Evolutionary conservation across 2,329 filamentous ascomycete genomes (phyloP).

Genomic region (Verticillium albo-atrum): DNA sequence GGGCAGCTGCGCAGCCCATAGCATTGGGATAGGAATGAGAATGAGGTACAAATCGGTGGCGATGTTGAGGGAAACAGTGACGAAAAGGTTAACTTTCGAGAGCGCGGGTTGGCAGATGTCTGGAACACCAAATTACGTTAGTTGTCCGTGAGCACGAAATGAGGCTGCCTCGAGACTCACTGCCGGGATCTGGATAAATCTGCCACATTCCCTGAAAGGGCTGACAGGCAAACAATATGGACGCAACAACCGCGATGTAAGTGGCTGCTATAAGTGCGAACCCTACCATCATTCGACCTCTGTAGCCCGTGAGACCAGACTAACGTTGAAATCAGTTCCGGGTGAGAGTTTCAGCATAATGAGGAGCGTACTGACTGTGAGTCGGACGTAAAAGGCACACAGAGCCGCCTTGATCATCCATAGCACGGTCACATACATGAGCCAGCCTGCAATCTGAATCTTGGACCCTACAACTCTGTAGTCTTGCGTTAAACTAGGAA

Average conservation of each 20-base stretch:
- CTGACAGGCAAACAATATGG: constrained; percentile 41
- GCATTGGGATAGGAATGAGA: constrained; percentile 24
- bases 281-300: constrained; percentile 29
- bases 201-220: constrained; percentile 47
- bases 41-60: constrained; percentile 23
- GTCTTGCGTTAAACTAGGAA: neutral
- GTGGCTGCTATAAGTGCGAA: constrained; percentile 37
- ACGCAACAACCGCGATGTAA: constrained; percentile 39
- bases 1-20: constrained; percentile 19
- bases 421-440: constrained; percentile 39
- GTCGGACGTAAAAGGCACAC: constrained; percentile 45
- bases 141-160: too few relatives aligned
- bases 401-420: constrained; percentile 51
- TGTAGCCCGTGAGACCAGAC: constrained; percentile 9
- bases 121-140: neutral
- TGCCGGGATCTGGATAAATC: constrained; percentile 46
- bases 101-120: constrained; percentile 17
- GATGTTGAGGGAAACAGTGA: constrained; percentile 24
- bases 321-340: neutral
- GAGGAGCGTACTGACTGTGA: constrained; percentile 33
- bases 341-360: too few relatives aligned
- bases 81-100: constrained; percentile 16
- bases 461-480: constrained; percentile 45
- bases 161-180: constrained; percentile 22
- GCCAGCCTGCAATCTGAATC: constrained; percentile 48